phyloP scores from a whole-genome alignment of 179 eudicot species.

The Spergularia azorica region DNA sequence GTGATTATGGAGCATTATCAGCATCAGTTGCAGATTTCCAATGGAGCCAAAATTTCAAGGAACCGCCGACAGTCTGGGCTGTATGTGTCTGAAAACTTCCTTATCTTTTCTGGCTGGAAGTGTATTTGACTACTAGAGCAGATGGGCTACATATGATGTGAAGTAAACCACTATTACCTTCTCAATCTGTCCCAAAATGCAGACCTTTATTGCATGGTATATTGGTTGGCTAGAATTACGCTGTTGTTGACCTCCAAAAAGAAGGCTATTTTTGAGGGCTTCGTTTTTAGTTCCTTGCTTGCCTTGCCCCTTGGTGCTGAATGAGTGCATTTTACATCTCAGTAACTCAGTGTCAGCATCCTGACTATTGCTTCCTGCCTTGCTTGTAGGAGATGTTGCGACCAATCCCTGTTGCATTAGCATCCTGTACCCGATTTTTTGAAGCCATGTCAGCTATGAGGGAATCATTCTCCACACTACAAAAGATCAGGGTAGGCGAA shows the following conservation, averaged over 20 bases:
- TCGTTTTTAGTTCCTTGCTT: not conserved
- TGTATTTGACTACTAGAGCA: not conserved
- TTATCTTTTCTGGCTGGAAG: not conserved
- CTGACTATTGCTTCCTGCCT: not conserved
- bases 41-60: conserved; percentile 96
- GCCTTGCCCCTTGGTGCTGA: not conserved
- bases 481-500: conserved; percentile 68
- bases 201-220: not conserved
- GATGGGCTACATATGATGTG: not conserved
- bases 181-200: not conserved
- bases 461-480: conserved; percentile 89
- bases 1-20: conserved; percentile 95
- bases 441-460: conserved; percentile 99
- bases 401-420: conserved; percentile 98
- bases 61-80: conserved; percentile 97
- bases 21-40: conserved; percentile 92
- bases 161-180: not conserved
- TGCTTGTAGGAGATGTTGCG: conserved; percentile 88
- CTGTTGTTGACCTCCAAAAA: too few species aligned
- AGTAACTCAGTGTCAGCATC: not conserved
- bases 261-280: not conserved
- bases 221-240: not conserved
- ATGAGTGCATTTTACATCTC: not conserved
- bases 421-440: conserved; percentile 94
- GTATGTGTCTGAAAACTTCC: conserved; percentile 45